A percentile compares a stretch with the other conserved stretches of the same genome.
Evolutionary conservation across 2,329 filamentous ascomycete species (phyloP).

Genomic region (Trichoderma oligosporum): DNA sequence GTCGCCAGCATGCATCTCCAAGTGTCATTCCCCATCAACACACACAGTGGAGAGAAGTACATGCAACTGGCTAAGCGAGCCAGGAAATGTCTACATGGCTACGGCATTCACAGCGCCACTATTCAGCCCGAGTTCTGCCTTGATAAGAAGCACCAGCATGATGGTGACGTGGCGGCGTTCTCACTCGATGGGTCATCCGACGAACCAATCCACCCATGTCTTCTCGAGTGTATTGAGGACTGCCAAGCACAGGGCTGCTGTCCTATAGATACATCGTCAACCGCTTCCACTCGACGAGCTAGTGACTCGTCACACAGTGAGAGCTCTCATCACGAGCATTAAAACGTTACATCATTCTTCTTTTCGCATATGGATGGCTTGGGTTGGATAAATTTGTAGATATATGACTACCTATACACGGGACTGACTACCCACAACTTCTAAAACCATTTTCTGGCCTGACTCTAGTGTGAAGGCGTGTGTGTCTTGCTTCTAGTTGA

Average conservation of each 20-base stretch:
- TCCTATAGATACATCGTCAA: conserved; percentile 33
- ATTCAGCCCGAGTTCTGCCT: conserved; percentile 89
- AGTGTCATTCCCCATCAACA: conserved; percentile 83
- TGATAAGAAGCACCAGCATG: conserved; percentile 44
- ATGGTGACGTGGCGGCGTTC: conserved; percentile 35
- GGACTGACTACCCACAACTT: no score
- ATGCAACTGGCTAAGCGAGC: conserved; percentile 85
- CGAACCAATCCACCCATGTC: conserved; percentile 37
- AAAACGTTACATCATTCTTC: neutral
- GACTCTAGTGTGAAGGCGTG: neutral
- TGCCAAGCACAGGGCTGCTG: conserved; percentile 34
- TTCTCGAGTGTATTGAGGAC: conserved; percentile 47
- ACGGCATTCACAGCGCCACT: conserved; percentile 94
- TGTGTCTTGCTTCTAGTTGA: neutral
- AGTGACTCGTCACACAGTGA: conserved; percentile 34
- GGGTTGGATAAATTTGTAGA: conserved; percentile 1
- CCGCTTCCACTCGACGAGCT: conserved; percentile 35
- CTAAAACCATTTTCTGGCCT: no score
- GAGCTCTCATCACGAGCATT: conserved; percentile 18
- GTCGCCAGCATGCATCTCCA: conserved; percentile 93
- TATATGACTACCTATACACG: neutral
- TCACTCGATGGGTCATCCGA: conserved; percentile 36
- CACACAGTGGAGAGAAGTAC: conserved; percentile 73
- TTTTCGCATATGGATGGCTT: neutral
- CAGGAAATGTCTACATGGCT: conserved; percentile 84